Percentiles rank a stretch among this genome's conserved stretches.
phyloP scores from a whole-genome alignment of 106 monocot genomes.

The Dioscorea zingiberensis region DNA sequence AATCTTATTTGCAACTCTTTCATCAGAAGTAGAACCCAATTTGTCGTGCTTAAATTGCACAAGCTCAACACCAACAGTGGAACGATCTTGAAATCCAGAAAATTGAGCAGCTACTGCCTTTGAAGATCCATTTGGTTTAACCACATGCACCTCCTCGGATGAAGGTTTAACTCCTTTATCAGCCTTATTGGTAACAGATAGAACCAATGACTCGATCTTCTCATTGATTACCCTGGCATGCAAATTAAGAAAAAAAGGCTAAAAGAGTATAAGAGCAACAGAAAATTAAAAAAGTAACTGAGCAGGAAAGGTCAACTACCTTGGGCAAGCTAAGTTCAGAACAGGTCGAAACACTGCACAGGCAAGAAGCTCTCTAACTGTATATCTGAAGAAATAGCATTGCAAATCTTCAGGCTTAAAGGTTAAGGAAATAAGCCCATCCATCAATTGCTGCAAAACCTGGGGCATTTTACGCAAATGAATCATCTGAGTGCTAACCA shows the following conservation, averaged over 20 bases:
- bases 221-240: constrained; percentile 83
- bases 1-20: constrained; percentile 5
- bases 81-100: constrained; percentile 46
- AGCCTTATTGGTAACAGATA: constrained; percentile 55
- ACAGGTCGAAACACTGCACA: constrained; percentile 83
- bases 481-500: not conserved
- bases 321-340: constrained; percentile 79
- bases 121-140: constrained; percentile 28
- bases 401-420: constrained; percentile 72
- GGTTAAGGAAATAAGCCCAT: constrained; percentile 55
- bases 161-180: constrained; percentile 32
- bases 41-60: constrained; percentile 42
- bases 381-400: constrained; percentile 72
- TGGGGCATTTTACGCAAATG: constrained; percentile 14
- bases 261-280: constrained; percentile 17
- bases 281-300: constrained; percentile 6
- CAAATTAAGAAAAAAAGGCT: constrained; percentile 14
- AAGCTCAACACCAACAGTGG: constrained; percentile 81
- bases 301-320: constrained; percentile 32
- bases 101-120: constrained; percentile 33
- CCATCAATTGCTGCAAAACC: constrained; percentile 77
- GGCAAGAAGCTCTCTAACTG: constrained; percentile 90
- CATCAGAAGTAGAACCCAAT: constrained; percentile 18
- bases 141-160: constrained; percentile 14
- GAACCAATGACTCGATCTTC: constrained; percentile 73